A percentile compares a stretch with the other conserved stretches of the same genome.
Conservation (phyloP, 2,329 filamentous ascomycete genomes). For the Aspergillus unguis region DNA sequence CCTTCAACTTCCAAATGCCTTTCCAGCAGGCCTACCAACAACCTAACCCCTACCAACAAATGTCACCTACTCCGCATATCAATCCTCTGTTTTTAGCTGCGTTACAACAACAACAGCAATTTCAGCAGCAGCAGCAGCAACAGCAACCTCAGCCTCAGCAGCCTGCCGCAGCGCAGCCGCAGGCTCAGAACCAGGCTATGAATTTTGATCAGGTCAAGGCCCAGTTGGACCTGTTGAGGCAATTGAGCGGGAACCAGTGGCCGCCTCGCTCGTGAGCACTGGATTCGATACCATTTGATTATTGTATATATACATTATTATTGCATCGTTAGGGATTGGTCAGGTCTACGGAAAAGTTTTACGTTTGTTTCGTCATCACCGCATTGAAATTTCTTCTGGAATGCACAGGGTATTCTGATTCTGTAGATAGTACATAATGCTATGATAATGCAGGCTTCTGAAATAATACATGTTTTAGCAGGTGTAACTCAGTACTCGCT, state of each 20-base stretch:
- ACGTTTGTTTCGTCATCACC: not conserved
- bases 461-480: too few species aligned
- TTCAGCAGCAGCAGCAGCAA: conserved; percentile 27
- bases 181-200: conserved; percentile 28
- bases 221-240: conserved; percentile 40
- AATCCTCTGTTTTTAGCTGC: conserved; percentile 58
- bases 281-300: conserved; percentile 6
- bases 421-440: not conserved
- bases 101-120: conserved; percentile 44
- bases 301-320: conserved; percentile 9
- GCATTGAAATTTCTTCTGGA: not conserved
- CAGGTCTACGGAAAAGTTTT: conserved; percentile 15
- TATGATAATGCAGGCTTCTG: not conserved
- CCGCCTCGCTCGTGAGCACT: conserved; percentile 25
- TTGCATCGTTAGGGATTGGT: conserved; percentile 3
- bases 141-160: conserved; percentile 28
- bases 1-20: conserved; percentile 40
- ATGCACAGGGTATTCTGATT: conserved; percentile 2
- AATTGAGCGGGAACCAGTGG: conserved; percentile 34
- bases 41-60: conserved; percentile 44
- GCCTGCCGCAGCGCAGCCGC: conserved; percentile 24
- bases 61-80: conserved; percentile 49
- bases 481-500: conserved; percentile 22
- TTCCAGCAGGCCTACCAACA: conserved; percentile 38
- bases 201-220: conserved; percentile 43